Base-by-base conservation (phyloP, 768 basidiomycete genomes). In the Polyporus arcularius region DNA sequence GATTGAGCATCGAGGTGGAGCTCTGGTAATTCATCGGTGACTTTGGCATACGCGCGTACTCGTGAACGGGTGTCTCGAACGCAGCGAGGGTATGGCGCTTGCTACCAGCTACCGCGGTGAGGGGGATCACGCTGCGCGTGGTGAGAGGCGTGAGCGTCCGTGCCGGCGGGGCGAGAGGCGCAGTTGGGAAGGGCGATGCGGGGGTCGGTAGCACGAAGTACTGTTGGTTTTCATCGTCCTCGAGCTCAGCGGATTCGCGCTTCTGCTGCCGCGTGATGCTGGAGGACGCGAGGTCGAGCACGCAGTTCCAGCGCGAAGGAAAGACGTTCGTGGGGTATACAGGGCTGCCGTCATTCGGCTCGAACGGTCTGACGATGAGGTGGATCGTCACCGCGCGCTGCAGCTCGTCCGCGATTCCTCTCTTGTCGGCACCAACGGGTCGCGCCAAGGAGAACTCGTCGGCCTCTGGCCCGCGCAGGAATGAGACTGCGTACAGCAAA, bases 251-350 rank as follows among this genome's bases (percentile, higher is more conserved):
- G 56, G 48, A 53, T 63, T 68, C 32, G 51, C 32, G 40, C 46
- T 66, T 62, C 64, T 66, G 64, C 65, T 67, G 64, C 61, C 73
- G 64, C 65, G 67, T 52, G 67, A 72, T 9, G 39, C 57, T 63
- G 1, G 53, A 55, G 3, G 81, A 68, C 1, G 82, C 75, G n/a
- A 97, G 79, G 71, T 96, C 92, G 18, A 97, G 84, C 1, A 92
- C 78, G 65, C 93, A 95, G 65, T 93, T 96, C 95, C 95, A 97
- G 32, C 88, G 79, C 0, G 94, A 95, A 0, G 87, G 84, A 72
- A 95, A 97, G 0, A 85, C 79, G 12, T 75, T 77, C 8, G 94
- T 92, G 0, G 90, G 92, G 65, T 86, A 92, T 1, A 70, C 63
- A 7, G 69, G 42, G 4, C 63, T 32, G 1, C 43, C 55, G 8